Evolutionary conservation across 139 green algal genomes (phyloP).

Genomic region (Auxenochlorella pyrenoidosa): DNA sequence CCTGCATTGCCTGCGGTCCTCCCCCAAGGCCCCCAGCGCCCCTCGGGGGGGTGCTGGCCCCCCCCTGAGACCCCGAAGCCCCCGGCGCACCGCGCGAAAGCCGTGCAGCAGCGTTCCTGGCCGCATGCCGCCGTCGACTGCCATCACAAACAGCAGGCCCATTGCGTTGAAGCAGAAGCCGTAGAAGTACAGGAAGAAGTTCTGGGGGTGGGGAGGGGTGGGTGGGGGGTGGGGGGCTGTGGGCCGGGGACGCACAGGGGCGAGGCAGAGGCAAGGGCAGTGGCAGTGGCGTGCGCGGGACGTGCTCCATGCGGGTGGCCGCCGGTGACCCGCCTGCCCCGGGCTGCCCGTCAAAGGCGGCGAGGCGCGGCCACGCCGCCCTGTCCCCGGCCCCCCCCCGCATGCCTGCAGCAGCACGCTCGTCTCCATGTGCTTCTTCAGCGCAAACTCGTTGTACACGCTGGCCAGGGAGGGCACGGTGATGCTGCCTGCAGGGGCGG

Average conservation of each 20-base stretch:
- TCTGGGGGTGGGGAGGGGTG: constrained; percentile 62
- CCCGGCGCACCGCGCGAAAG: constrained; percentile 27
- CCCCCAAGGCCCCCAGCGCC: no score
- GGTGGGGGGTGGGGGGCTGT: not conserved
- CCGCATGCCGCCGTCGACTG: not conserved
- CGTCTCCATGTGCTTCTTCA: constrained; percentile 98
- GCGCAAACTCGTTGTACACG: constrained; percentile 96
- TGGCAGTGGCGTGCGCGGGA: no score
- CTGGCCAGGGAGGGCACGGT: constrained; percentile 90
- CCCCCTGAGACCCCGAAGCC: no score
- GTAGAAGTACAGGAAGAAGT: constrained; percentile 99
- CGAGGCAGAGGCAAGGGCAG: not conserved
- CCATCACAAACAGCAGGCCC: constrained; percentile 41
- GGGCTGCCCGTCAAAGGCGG: no score
- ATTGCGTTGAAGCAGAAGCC: constrained; percentile 30
- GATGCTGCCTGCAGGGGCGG: constrained; percentile 62
- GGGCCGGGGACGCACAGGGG: no score
- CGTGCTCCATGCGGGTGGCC: no score
- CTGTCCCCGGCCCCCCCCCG: not conserved
- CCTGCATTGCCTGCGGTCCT: no score
- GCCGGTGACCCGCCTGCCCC: no score
- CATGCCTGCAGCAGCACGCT: constrained; percentile 89
- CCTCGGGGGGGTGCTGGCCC: no score
- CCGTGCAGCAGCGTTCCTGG: constrained; percentile 69
- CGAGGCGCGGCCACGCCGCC: not conserved